Conservation (phyloP, 306 rosid species). For the Gynostemma pentaphyllum region DNA sequence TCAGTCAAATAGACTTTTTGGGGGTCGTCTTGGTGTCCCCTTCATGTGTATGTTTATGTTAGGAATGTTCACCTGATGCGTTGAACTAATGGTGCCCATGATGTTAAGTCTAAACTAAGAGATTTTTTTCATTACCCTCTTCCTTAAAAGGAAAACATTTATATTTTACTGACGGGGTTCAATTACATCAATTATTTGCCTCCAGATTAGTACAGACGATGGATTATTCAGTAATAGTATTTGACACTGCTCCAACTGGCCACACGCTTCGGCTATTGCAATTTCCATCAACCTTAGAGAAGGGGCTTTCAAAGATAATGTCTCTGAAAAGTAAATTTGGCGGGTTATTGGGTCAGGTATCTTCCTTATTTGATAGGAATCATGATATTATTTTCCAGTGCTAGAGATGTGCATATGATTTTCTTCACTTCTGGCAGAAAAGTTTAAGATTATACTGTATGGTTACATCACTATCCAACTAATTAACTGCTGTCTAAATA, state of each 20-base stretch:
- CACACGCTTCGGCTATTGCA: slow-evolving; percentile 92
- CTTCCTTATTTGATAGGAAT: slow-evolving; percentile 4
- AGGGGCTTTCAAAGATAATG: slow-evolving; percentile 91
- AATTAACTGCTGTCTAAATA: no score
- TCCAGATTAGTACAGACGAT: slow-evolving; percentile 95
- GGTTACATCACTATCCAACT: no score
- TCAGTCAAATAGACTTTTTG: neutral
- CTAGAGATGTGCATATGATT: neutral
- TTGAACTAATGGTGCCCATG: neutral
- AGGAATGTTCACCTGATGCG: neutral
- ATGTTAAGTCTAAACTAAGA: no score
- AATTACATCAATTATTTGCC: slow-evolving; percentile 1
- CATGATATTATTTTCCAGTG: neutral
- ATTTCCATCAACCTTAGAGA: slow-evolving; percentile 90
- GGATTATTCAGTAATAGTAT: slow-evolving; percentile 96
- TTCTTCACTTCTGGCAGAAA: neutral
- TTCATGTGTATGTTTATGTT: neutral
- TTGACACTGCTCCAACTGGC: slow-evolving; percentile 99
- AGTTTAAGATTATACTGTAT: neutral
- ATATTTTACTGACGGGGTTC: neutral
- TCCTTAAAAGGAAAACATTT: neutral
- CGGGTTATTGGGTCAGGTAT: slow-evolving; percentile 79
- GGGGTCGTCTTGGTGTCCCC: neutral
- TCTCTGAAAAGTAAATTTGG: slow-evolving; percentile 94
- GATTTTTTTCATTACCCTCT: no score